These are phyloP conservation scores for Prinsepia uniflora DNA, from an alignment of 306 rosid genomes.

Conservation along the genomic window DNA sequence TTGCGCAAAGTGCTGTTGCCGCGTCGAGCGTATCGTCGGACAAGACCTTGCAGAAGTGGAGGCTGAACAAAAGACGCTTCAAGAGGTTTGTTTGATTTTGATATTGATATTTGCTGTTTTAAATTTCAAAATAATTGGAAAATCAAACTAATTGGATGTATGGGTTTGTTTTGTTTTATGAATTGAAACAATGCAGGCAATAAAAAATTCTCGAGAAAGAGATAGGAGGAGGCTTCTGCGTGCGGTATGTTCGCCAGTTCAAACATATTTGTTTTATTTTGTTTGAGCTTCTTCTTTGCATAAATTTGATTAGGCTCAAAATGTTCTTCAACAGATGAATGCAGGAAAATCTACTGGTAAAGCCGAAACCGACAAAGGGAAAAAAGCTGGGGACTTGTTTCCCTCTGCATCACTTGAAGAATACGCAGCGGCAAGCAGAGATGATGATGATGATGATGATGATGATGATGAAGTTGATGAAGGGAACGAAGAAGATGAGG, in stretches of 20 bases:
- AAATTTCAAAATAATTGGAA: slow-evolving; percentile 2
- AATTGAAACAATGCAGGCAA: slow-evolving; percentile 44
- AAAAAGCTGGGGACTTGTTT: slow-evolving; percentile 51
- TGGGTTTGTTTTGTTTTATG: slow-evolving; percentile 1
- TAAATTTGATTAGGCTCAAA: not conserved
- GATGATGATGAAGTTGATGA: slow-evolving; percentile 10
- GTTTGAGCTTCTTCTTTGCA: not conserved
- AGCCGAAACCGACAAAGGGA: slow-evolving; percentile 33
- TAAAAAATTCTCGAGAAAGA: slow-evolving; percentile 81
- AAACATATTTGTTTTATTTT: not conserved
- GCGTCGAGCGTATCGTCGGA: slow-evolving; percentile 59
- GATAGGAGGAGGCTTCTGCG: slow-evolving; percentile 70
- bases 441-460: slow-evolving; percentile 11
- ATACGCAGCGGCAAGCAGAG: slow-evolving; percentile 41
- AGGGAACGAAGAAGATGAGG: not conserved
- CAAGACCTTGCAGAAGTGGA: slow-evolving; percentile 81
- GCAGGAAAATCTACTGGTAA: slow-evolving; percentile 46
- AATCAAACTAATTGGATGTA: not conserved
- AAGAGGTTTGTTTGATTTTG: slow-evolving; percentile 46
- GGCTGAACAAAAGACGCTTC: slow-evolving; percentile 81
- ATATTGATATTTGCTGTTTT: not conserved
- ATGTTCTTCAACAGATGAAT: slow-evolving; percentile 53
- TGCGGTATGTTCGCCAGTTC: slow-evolving; percentile 49
- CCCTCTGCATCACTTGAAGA: slow-evolving; percentile 64
- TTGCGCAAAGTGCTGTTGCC: slow-evolving; percentile 80